Conservation (phyloP, 306 rosid species). For the Quercus gilva region DNA sequence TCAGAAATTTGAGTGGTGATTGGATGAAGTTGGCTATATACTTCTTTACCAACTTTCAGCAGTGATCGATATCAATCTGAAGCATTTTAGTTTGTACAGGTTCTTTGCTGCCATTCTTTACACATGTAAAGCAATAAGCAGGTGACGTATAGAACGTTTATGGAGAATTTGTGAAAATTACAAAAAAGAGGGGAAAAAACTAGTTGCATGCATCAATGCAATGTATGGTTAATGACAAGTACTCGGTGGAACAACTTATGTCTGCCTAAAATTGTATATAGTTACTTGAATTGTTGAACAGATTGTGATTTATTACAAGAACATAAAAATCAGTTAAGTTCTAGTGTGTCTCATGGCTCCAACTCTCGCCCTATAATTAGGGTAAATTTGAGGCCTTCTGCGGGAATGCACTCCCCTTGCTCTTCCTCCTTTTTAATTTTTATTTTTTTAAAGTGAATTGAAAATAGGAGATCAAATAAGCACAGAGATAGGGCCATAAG, state of each 20-base stretch:
- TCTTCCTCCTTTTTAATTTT: too few species aligned
- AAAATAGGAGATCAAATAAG: too few species aligned
- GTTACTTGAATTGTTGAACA: not conserved
- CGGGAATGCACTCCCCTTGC: too few species aligned
- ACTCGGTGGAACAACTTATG: not conserved
- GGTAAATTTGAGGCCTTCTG: too few species aligned
- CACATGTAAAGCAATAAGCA: not conserved
- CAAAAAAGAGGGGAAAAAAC: not conserved
- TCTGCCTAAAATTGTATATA: not conserved
- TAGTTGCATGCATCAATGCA: not conserved
- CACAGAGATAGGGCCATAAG: too few species aligned
- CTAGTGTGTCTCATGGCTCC: too few species aligned
- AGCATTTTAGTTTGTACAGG: slow-evolving; percentile 28
- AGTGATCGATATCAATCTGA: not conserved
- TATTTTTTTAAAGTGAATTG: too few species aligned
- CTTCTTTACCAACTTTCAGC: not conserved
- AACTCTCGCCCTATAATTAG: too few species aligned
- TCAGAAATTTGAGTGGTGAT: slow-evolving; percentile 51
- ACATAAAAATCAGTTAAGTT: not conserved
- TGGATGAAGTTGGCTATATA: not conserved
- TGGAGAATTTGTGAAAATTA: not conserved
- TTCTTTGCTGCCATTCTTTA: slow-evolving; percentile 45
- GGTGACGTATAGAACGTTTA: slow-evolving; percentile 10
- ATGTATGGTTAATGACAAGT: not conserved
- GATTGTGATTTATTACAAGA: not conserved